Conservation (phyloP, 768 basidiomycete genomes). For the Clavulina sp. region DNA sequence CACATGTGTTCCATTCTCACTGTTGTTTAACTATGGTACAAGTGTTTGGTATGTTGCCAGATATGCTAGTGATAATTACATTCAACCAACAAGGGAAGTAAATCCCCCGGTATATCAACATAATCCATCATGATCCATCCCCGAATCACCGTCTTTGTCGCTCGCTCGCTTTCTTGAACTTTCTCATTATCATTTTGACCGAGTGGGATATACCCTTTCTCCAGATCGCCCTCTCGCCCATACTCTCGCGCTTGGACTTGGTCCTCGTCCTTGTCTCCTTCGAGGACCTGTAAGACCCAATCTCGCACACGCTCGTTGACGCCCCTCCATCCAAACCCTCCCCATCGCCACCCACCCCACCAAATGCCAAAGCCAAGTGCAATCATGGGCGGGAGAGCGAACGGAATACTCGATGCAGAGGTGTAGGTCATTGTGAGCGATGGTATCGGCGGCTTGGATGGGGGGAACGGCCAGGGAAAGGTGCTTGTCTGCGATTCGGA, state of each 20-base stretch:
- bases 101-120: constrained; percentile 36
- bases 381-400: constrained; percentile 58
- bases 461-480: constrained; percentile 9
- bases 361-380: constrained; percentile 75
- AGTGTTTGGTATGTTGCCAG: no score
- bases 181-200: constrained; percentile 16
- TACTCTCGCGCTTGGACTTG: not conserved
- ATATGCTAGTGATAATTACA: constrained; percentile 36
- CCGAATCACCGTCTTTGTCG: constrained; percentile 24
- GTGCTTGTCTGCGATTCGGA: not conserved
- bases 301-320: constrained; percentile 57
- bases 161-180: constrained; percentile 3
- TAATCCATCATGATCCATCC: constrained; percentile 71
- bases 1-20: no score
- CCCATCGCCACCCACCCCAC: no score
- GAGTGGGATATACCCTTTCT: constrained; percentile 15
- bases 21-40: no score
- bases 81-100: constrained; percentile 55
- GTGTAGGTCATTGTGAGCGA: constrained; percentile 60
- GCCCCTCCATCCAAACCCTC: constrained; percentile 57
- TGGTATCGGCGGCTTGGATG: constrained; percentile 17
- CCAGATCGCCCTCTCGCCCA: constrained; percentile 7
- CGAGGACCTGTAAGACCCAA: constrained; percentile 49
- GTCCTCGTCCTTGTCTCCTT: constrained; percentile 1
- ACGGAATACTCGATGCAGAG: constrained; percentile 65